Percentiles rank a stretch among this genome's conserved stretches.
Conservation (phyloP, 768 basidiomycete genomes). For the Tylopilus felleus region DNA sequence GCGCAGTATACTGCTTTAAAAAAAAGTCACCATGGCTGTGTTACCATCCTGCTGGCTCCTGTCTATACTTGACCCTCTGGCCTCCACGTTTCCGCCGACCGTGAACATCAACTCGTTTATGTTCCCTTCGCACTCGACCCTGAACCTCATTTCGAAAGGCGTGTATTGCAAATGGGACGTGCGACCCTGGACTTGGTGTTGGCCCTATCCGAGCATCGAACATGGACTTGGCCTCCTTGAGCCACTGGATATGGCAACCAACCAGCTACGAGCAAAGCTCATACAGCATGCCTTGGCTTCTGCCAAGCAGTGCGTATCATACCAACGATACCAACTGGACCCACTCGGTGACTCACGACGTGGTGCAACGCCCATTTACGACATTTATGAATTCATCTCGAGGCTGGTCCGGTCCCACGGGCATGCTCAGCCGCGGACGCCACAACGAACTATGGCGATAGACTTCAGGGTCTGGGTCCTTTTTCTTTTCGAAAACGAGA, state of each 20-base stretch:
- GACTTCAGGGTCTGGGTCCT: conserved; percentile 14
- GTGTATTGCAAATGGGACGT: conserved; percentile 3
- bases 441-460: conserved; percentile 10
- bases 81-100: conserved; percentile 2
- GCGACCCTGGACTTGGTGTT: conserved; percentile 1
- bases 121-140: conserved; percentile 18
- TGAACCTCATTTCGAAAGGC: conserved; percentile 12
- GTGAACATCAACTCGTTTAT: conserved; percentile 8
- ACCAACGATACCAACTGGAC: background rate
- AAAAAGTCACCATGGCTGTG: conserved; percentile 1
- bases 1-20: background rate
- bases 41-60: background rate
- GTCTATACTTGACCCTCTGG: background rate
- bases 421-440: conserved; percentile 15
- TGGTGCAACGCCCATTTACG: background rate
- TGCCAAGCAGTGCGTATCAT: background rate
- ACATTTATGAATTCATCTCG: conserved; percentile 9
- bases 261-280: background rate
- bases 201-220: background rate
- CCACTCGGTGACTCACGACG: background rate
- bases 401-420: background rate
- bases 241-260: background rate
- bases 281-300: conserved; percentile 7
- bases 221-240: background rate
- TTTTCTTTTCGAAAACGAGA: background rate